Base-by-base conservation (phyloP, 306 rosid genomes). In the Prunus davidiana region DNA sequence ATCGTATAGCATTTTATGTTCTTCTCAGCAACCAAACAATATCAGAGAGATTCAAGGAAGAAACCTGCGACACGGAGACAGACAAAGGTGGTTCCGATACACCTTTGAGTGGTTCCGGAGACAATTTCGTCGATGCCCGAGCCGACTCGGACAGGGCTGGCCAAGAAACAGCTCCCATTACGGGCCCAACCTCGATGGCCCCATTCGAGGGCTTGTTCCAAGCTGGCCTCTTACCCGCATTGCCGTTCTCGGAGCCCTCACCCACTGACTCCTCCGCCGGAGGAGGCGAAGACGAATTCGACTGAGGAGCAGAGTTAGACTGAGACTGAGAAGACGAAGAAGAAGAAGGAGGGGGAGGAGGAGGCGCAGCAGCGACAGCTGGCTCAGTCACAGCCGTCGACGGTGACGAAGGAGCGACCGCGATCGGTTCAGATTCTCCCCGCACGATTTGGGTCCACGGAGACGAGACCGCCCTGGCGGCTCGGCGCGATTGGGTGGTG, bases 181-280 rank as follows among this genome's bases (percentile, higher is more conserved):
- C 96, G 11, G 88, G 87, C 52, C 79, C 89, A 80, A 74, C 81
- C 78, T 87, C 95, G 6, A 74, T 76, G 1, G 80, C 84, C 19
- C 88, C 96, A 75, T 88, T 86, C 27, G 90, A 78, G 0, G 93
- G 88, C 86, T 80, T 91, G 57, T 84, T 93, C 97, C 97, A 93
- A 24, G 73, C 98, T 3, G 83, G 91, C 86, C 83, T 89, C 88
- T 85, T 88, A 46, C 76, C 88, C 3, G 73, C 84, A 78, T 82
- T 80, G 67, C 82, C 80, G 60, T 73, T 71, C 52, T 89, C 92
- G 0, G 81, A 78, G 76, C 76, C 81, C 80, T 86, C 96, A 4
- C 61, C 65, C 43, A 52, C 50, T 6, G 83, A 72, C 72, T 91
- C 88, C 52, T 83, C 92, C 67, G 38, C 77, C 30, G 19, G 77